Base-by-base conservation (phyloP, 192 early-diverging fungal genomes). In the Coemansia sp. region DNA sequence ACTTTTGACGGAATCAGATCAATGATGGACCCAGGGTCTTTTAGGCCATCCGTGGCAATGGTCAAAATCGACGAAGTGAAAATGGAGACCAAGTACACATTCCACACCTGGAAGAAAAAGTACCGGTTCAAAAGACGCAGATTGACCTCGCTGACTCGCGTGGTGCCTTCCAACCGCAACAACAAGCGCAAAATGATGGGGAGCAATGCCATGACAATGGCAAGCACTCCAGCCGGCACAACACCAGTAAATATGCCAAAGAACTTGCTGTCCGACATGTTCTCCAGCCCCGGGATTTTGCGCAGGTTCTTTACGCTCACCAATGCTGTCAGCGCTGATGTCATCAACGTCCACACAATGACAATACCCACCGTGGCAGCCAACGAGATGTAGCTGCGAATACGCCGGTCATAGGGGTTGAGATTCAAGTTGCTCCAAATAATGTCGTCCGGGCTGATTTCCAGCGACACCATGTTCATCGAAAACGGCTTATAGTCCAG, bases 401-500 rank as follows among this genome's bases (percentile, higher is more conserved):
- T 59, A 19, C 87, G 69, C n/a, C 87, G 80, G 28, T 81, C 62
- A 16, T 78, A 74, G 15, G 77, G 76, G 15, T 72, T 69, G 16
- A 88, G 65, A 56, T 86, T 87, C 52, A 92, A 77, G 64, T 94
- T 94, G 14, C 84, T 76, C 94, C 94, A 96, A 49, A 93, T 86
- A 12, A 96, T 74, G 68, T 96, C 90, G 18, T 86, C 65, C 1
- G 88, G 85, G 40, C 84, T 65, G 30, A 96, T 80, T 30, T 88
- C 82, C 15, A 84, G 71, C 26, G 88, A 81, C n/a, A 82, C 75
- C 16, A 83, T 80, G 40, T 72, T 68, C 89, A 93, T 91, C 11
- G 69, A 72, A 39, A 87, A 70, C 6, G 86, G 83, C 55, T 71
- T 80, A 40, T 85, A 79, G 68, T 90, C 78, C 15, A 89, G 63